phyloP scores from a whole-genome alignment of 345 rosid genomes.

The Capsella bursapastoris region DNA sequence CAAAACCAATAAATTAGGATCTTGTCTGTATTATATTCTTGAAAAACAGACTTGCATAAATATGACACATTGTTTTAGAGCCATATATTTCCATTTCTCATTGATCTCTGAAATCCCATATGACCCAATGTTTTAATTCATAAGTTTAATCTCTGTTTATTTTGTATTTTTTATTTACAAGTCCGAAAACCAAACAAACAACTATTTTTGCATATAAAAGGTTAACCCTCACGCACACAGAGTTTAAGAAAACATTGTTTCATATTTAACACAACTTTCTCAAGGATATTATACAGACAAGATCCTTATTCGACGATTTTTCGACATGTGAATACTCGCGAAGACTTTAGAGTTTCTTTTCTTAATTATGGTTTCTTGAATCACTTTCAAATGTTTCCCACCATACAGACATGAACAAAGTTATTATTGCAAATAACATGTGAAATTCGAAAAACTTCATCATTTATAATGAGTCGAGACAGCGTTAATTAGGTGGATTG shows the following conservation, averaged over 20 bases:
- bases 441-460: slow-evolving; percentile 1
- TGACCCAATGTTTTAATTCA: too few species aligned
- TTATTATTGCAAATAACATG: slow-evolving; percentile 32
- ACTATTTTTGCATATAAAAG: neutral
- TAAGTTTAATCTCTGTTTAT: too few species aligned
- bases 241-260: neutral
- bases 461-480: slow-evolving; percentile 4
- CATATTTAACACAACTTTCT: neutral
- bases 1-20: slow-evolving; percentile 12
- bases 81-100: too few species aligned
- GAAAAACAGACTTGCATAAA: neutral
- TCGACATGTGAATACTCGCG: slow-evolving; percentile 17
- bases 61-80: neutral
- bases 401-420: slow-evolving; percentile 13
- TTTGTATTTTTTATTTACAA: too few species aligned
- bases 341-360: slow-evolving; percentile 11
- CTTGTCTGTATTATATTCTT: slow-evolving; percentile 12
- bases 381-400: slow-evolving; percentile 17
- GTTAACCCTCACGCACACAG: neutral
- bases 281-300: slow-evolving; percentile 13
- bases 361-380: slow-evolving; percentile 11
- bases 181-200: too few species aligned
- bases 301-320: slow-evolving; percentile 25
- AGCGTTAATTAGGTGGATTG: slow-evolving; percentile 20
- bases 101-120: too few species aligned